Evolutionary conservation across 176 grass and related monocot species (phyloP).

Genomic region (Aegilops speltoides): DNA sequence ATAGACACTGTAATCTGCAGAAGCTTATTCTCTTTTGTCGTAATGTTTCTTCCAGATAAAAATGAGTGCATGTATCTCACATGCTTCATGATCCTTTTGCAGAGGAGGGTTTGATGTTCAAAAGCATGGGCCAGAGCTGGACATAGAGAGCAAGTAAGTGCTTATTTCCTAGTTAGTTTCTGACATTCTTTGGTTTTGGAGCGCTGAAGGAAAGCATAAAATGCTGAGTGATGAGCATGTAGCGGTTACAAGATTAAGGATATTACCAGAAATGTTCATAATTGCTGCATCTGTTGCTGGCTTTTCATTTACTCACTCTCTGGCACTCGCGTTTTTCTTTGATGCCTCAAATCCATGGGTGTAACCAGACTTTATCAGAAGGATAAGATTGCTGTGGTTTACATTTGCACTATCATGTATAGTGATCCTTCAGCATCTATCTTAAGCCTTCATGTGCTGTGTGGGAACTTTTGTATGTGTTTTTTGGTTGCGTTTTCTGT

Average conservation of each 20-base stretch:
- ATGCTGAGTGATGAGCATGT: slow-evolving; percentile 20
- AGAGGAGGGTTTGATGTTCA: slow-evolving; percentile 63
- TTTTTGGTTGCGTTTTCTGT: not conserved
- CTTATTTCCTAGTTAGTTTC: slow-evolving; percentile 26
- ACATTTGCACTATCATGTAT: not conserved
- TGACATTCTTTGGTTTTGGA: slow-evolving; percentile 18
- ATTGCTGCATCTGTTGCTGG: not conserved
- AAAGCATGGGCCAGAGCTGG: slow-evolving; percentile 62
- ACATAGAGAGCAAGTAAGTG: slow-evolving; percentile 74
- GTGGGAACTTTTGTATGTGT: not conserved
- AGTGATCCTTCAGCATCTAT: not conserved
- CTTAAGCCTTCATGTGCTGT: not conserved
- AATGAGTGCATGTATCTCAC: slow-evolving; percentile 25
- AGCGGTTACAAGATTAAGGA: not conserved
- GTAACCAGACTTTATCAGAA: not conserved
- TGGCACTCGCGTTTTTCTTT: slow-evolving; percentile 22
- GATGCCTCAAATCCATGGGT: not conserved
- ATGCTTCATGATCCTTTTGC: slow-evolving; percentile 34
- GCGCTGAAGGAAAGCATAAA: slow-evolving; percentile 14
- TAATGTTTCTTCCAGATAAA: slow-evolving; percentile 27
- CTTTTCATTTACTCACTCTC: not conserved
- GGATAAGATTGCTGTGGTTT: not conserved
- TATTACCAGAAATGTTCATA: slow-evolving; percentile 2
- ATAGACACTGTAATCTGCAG: slow-evolving; percentile 2
- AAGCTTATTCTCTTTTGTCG: slow-evolving; percentile 6